Evolutionary conservation across 2,329 filamentous ascomycete genomes (phyloP).

Genomic region (Epichloe baconii): DNA sequence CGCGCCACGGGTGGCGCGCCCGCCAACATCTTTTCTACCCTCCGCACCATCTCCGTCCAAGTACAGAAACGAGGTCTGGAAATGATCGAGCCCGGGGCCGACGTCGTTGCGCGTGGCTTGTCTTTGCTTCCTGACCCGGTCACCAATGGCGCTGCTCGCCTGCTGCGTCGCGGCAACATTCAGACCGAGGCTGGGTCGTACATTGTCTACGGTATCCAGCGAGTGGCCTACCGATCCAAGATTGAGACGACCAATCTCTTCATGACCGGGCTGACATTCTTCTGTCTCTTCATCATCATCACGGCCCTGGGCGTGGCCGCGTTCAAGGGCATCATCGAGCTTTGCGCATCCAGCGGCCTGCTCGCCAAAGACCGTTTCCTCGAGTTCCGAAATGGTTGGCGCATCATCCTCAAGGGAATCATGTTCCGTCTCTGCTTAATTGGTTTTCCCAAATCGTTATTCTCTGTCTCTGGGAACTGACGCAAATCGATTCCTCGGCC

Average conservation of each 20-base stretch:
- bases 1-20: conserved; percentile 78
- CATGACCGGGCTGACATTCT: conserved; percentile 79
- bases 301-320: conserved; percentile 57
- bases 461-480: conserved; percentile 87
- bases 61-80: conserved; percentile 50
- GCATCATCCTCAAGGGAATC: conserved; percentile 81
- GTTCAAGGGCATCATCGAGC: conserved; percentile 72
- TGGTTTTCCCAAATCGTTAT: conserved; percentile 80
- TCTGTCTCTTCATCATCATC: conserved; percentile 66
- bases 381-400: conserved; percentile 90
- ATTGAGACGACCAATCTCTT: conserved; percentile 90
- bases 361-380: conserved; percentile 77
- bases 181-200: conserved; percentile 39
- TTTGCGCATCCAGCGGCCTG: conserved; percentile 57
- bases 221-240: conserved; percentile 70
- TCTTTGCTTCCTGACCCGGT: conserved; percentile 32
- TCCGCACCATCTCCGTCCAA: conserved; percentile 65
- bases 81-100: no score
- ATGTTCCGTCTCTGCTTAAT: conserved; percentile 82
- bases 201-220: conserved; percentile 66
- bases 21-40: conserved; percentile 61
- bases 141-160: conserved; percentile 15
- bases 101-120: conserved; percentile 18
- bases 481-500: conserved; percentile 70
- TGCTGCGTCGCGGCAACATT: conserved; percentile 35